These are phyloP conservation scores for Alternaria viburni DNA, from an alignment of 2,329 filamentous ascomycete genomes.

Conservation along the genomic window DNA sequence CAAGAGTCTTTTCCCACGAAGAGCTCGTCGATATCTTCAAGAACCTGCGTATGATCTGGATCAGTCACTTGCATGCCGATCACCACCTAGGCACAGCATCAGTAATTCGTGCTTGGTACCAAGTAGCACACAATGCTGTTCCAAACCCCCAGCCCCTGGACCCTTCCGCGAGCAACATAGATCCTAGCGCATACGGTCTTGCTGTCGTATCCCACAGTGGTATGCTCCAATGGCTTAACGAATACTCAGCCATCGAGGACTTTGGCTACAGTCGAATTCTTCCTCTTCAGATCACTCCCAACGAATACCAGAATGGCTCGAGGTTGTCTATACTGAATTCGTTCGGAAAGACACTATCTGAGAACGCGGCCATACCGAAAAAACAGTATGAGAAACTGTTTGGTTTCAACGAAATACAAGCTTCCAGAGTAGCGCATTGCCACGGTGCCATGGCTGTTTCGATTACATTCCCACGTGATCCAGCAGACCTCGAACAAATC, in stretches of 20 bases:
- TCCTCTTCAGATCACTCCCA: conserved; percentile 54
- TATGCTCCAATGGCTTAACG: conserved; percentile 78
- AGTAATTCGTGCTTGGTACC: conserved; percentile 82
- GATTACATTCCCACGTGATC: conserved; percentile 71
- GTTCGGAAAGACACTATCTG: conserved; percentile 8
- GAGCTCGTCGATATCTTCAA: conserved; percentile 74
- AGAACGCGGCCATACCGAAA: conserved; percentile 13
- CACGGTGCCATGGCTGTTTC: conserved; percentile 76
- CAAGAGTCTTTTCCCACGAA: conserved; percentile 70
- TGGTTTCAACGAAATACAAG: conserved; percentile 71
- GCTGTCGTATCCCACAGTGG: conserved; percentile 69
- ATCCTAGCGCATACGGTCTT: conserved; percentile 28
- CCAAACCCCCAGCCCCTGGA: conserved; percentile 32
- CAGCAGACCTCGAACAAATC: conserved; percentile 16
- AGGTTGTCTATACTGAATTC: conserved; percentile 38
- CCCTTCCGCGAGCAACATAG: conserved; percentile 39
- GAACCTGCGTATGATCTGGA: conserved; percentile 83
- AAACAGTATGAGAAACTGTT: conserved; percentile 56
- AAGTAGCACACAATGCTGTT: conserved; percentile 57
- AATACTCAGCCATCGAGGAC: conserved; percentile 80
- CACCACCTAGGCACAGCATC: conserved; percentile 88
- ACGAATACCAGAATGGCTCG: conserved; percentile 20
- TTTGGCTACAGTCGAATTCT: conserved; percentile 70
- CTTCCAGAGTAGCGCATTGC: conserved; percentile 78
- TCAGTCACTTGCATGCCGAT: conserved; percentile 95